Base-by-base conservation (phyloP, 805 yeast species). In the Ogataea ganodermae region DNA sequence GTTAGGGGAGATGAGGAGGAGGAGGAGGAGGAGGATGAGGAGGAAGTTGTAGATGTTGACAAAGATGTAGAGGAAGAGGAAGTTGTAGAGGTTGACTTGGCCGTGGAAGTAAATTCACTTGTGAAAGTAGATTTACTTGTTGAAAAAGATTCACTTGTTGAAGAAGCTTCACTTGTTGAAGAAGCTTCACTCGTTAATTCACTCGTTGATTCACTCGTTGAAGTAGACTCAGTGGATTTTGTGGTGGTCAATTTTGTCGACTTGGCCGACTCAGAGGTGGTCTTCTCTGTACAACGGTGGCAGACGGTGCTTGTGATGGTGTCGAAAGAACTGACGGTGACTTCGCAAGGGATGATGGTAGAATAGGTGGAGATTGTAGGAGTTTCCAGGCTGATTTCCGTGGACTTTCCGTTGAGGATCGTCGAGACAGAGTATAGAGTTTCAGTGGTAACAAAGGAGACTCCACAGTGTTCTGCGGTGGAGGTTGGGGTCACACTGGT, bases 241-340 rank as follows among this genome's bases (percentile, higher is more conserved):
- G 4, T 35, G 32, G 14, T 32, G 30, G 23, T 27, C 12, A 31
- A 26, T 9, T 24, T 6, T 16, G 27, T 12, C 28, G 38, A 14
- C 13, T 10, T n/a, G 4, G 35, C 20, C 37, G 37, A 16, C 7
- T 33, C 47, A 10, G 38, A 9, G 14, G 7, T 14, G 24, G 24
- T 22, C 8, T 6, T 27, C 26, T 49, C 40, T 5, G 36, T 21
- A 42, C 53, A 46, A 3, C 24, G 44, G 18, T 46, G 45, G 38
- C 53, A 50, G 3, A 33, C 35, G 6, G 53, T 50, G 44, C 44
- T 40, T 17, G 49, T 46, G 27, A 36, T 22, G 12, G 52, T 45
- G 17, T 36, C 26, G 32, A 36, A 12, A 2, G 51, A 44, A 26
- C 39, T 28, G 30, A 37, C 32, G 12, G 50, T 46, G 40, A 33